Evolutionary conservation across 768 basidiomycete species (phyloP).

Genomic region (Hericium coralloides): DNA sequence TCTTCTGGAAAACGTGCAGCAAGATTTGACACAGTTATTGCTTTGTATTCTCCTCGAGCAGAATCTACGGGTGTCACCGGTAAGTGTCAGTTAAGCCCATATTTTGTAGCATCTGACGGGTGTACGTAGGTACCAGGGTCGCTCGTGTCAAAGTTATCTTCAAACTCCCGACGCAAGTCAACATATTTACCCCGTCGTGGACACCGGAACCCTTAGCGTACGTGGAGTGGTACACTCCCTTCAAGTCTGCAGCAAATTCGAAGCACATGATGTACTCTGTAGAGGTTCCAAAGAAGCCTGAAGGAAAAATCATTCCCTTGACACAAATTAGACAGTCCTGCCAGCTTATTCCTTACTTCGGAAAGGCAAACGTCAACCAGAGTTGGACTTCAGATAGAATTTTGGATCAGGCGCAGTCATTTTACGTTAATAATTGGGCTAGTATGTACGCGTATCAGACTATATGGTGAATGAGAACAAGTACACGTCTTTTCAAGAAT

Average conservation of each 20-base stretch:
- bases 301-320: neutral
- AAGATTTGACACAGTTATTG: slow-evolving; percentile 2
- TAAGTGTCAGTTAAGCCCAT: neutral
- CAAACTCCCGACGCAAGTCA: neutral
- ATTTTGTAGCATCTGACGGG: neutral
- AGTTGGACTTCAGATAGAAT: neutral
- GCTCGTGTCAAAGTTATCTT: neutral
- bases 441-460: neutral
- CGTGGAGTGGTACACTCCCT: neutral
- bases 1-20: neutral
- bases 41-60: neutral
- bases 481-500: too few species aligned
- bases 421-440: neutral
- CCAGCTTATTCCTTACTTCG: neutral
- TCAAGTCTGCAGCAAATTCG: neutral
- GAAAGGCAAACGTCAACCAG: neutral
- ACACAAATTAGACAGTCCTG: neutral
- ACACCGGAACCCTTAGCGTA: neutral
- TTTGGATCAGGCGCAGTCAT: neutral
- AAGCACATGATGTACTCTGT: neutral
- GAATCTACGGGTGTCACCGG: neutral
- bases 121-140: neutral
- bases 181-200: neutral
- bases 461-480: neutral
- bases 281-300: neutral